Percentiles rank a stretch among this genome's conserved stretches.
Conservation (phyloP, 208 protist genomes). For the Trypanosoma avium region DNA sequence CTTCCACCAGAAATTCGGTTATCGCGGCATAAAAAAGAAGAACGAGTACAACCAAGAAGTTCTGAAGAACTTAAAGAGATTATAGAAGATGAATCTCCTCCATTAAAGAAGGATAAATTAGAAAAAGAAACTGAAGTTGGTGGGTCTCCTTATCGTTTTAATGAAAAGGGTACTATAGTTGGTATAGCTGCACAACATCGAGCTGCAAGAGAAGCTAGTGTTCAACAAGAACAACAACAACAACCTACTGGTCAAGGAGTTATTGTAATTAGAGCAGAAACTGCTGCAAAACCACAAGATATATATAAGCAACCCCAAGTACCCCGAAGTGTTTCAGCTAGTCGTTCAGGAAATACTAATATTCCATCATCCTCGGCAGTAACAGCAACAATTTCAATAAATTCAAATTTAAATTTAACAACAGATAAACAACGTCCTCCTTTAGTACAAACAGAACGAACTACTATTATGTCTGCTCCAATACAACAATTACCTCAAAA, state of each 20-base stretch:
- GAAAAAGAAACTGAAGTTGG: constrained; percentile 18
- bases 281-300: constrained; percentile 60
- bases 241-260: constrained; percentile 20
- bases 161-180: constrained; percentile 61
- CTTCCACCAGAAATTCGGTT: constrained; percentile 62
- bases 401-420: background rate
- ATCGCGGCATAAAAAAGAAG: constrained; percentile 27
- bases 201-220: constrained; percentile 42
- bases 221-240: constrained; percentile 4
- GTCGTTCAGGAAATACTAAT: constrained; percentile 25
- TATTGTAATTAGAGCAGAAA: constrained; percentile 70
- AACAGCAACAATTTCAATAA: background rate
- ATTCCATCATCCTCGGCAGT: too few relatives aligned
- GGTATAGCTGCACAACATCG: constrained; percentile 75
- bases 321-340: constrained; percentile 47
- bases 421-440: background rate
- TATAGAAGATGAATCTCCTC: constrained; percentile 23
- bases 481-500: background rate
- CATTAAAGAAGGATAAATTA: constrained; percentile 9
- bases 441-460: constrained; percentile 2
- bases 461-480: background rate
- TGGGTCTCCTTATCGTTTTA: constrained; percentile 31
- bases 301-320: constrained; percentile 50
- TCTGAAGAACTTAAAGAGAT: constrained; percentile 40
- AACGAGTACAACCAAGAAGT: constrained; percentile 40